phyloP scores from a whole-genome alignment of 2,329 filamentous ascomycete species.

The Ceratocystis destructans region DNA sequence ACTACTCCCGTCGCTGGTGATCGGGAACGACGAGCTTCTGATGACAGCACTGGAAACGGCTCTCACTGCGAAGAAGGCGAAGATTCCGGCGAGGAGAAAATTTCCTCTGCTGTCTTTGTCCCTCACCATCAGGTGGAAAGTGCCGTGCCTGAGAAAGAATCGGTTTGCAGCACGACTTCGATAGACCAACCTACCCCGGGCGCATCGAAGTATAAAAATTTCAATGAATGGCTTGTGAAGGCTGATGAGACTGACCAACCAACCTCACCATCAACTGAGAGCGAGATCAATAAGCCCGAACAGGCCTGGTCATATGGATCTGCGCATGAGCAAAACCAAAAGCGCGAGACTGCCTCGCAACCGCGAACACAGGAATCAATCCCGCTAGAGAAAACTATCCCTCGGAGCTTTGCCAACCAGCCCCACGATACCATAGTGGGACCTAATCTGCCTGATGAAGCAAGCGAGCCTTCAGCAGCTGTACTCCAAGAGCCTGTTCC shows the following conservation, averaged over 20 bases:
- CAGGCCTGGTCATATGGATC: background rate
- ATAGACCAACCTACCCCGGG: slow-evolving; percentile 15
- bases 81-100: slow-evolving; percentile 66
- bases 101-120: slow-evolving; percentile 72
- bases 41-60: slow-evolving; percentile 29
- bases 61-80: slow-evolving; percentile 31
- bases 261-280: slow-evolving; percentile 10
- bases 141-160: slow-evolving; percentile 1
- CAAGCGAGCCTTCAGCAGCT: background rate
- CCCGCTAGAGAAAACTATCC: background rate
- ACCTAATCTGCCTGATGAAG: background rate
- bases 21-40: slow-evolving; percentile 27
- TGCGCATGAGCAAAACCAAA: background rate
- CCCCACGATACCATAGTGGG: background rate
- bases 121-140: slow-evolving; percentile 45
- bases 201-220: slow-evolving; percentile 26
- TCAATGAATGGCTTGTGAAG: slow-evolving; percentile 44
- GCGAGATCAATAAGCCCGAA: background rate
- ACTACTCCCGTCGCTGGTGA: slow-evolving; percentile 12
- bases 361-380: background rate
- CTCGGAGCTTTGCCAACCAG: background rate
- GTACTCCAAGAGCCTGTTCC: slow-evolving; percentile 32
- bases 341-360: background rate
- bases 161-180: background rate
- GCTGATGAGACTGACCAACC: slow-evolving; percentile 34